Conservation (phyloP, 208 protist species). For the Borovskyia barvae region DNA sequence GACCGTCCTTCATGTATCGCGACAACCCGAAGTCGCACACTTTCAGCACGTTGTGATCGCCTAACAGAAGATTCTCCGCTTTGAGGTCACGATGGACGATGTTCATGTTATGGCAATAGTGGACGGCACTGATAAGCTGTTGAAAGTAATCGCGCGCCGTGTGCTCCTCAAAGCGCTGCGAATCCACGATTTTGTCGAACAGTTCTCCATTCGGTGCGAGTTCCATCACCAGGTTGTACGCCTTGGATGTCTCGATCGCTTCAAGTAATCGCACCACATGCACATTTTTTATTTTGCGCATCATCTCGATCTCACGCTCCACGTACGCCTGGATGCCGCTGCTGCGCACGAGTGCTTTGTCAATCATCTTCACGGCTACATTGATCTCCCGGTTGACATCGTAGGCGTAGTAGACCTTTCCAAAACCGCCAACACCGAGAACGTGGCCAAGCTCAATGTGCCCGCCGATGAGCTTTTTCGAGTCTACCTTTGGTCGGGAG, state of each 20-base stretch:
- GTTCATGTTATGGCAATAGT: constrained; percentile 90
- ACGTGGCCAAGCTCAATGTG: constrained; percentile 81
- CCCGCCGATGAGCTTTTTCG: constrained; percentile 49
- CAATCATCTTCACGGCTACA: constrained; percentile 92
- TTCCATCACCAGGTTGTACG: constrained; percentile 98
- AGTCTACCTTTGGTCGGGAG: neutral
- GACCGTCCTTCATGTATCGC: constrained; percentile 81
- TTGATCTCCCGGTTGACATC: constrained; percentile 74
- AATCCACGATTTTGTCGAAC: constrained; percentile 96
- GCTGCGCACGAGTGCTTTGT: constrained; percentile 70
- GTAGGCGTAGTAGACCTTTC: constrained; percentile 85
- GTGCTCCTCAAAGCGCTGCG: constrained; percentile 75
- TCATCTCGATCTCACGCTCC: constrained; percentile 96
- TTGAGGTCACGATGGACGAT: constrained; percentile 94
- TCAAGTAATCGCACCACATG: constrained; percentile 94
- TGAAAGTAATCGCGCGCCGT: constrained; percentile 89
- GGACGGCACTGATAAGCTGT: constrained; percentile 88
- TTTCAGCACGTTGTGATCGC: constrained; percentile 79
- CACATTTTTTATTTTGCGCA: constrained; percentile 96
- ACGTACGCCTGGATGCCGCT: constrained; percentile 75
- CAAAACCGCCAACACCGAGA: constrained; percentile 85
- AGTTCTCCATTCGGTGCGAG: constrained; percentile 97
- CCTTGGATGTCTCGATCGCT: constrained; percentile 95
- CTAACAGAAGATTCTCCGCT: constrained; percentile 91
- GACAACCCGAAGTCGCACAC: constrained; percentile 93